Conservation (phyloP, 192 early-diverging fungal genomes). For the Rhizophagus clarus region DNA sequence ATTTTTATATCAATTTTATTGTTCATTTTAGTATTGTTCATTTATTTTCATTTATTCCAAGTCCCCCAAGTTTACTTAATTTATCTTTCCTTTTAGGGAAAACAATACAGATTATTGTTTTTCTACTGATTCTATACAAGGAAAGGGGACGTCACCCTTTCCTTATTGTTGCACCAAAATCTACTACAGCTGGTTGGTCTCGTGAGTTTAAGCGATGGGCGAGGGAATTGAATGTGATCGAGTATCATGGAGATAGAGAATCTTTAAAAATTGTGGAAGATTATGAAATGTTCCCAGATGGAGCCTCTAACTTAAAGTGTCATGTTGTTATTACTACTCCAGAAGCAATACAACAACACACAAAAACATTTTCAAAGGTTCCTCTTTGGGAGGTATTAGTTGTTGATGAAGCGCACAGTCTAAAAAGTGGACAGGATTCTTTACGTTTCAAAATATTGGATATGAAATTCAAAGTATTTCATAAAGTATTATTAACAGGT, state of each 20-base stretch:
- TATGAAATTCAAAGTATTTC: conserved; percentile 46
- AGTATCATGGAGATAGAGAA: conserved; percentile 53
- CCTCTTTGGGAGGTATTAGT: conserved; percentile 64
- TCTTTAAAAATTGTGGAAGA: conserved; percentile 53
- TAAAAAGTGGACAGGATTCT: conserved; percentile 67
- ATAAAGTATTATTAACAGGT: conserved; percentile 68
- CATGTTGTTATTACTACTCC: conserved; percentile 74
- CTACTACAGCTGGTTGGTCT: conserved; percentile 68
- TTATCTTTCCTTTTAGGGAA: conserved; percentile 45
- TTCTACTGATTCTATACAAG: conserved; percentile 51
- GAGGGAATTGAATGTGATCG: conserved; percentile 57
- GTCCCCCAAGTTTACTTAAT: not conserved
- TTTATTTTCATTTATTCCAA: too few relatives aligned
- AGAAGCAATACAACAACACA: conserved; percentile 54
- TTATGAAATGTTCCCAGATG: conserved; percentile 50
- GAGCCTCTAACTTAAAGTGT: conserved; percentile 50
- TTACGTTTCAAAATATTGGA: conserved; percentile 58
- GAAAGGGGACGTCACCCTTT: conserved; percentile 59
- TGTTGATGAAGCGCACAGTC: conserved; percentile 78
- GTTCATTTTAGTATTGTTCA: not conserved
- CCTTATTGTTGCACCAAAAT: conserved; percentile 68
- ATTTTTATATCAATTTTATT: not conserved
- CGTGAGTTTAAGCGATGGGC: conserved; percentile 77
- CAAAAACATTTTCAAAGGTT: conserved; percentile 48
- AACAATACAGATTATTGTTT: conserved; percentile 72